Evolutionary conservation across 805 yeast species (phyloP).

Genomic region (Brettanomyces nanus): DNA sequence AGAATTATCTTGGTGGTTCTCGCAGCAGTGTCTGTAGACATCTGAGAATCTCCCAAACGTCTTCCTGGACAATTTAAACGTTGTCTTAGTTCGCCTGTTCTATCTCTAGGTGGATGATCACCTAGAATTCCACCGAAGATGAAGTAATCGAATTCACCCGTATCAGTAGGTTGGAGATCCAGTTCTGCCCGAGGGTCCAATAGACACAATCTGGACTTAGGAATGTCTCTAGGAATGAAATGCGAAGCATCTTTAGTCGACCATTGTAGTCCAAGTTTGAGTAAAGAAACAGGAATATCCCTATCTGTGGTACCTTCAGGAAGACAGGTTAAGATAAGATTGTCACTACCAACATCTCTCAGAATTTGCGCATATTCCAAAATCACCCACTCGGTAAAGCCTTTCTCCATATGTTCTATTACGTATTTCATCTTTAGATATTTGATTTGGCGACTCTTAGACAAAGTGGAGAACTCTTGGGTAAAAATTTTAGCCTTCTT

Average conservation of each 20-base stretch:
- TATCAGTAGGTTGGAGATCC: constrained; percentile 70
- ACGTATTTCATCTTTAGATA: constrained; percentile 63
- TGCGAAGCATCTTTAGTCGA: constrained; percentile 65
- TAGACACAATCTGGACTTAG: constrained; percentile 53
- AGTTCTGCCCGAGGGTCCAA: constrained; percentile 80
- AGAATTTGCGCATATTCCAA: constrained; percentile 81
- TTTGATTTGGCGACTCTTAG: no score
- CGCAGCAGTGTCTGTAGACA: constrained; percentile 97
- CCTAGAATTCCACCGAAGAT: constrained; percentile 96
- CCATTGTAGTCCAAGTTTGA: constrained; percentile 66
- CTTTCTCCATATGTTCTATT: constrained; percentile 96
- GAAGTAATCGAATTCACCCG: constrained; percentile 65
- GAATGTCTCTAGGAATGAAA: constrained; percentile 37
- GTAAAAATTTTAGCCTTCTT: no score
- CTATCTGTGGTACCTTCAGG: constrained; percentile 51
- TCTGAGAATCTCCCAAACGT: constrained; percentile 79
- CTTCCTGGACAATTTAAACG: constrained; percentile 83
- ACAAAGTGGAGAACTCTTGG: no score
- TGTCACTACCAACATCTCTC: constrained; percentile 71
- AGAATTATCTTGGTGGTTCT: constrained; percentile 81
- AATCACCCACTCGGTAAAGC: constrained; percentile 93
- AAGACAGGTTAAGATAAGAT: constrained; percentile 68
- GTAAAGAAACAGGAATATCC: constrained; percentile 56
- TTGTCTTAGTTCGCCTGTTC: constrained; percentile 79
- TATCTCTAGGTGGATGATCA: constrained; percentile 86